Evolutionary conservation across 106 monocot genomes (phyloP), one percentile per base, ranked within the genome.

Genomic region (Acanthochlamys bracteata): DNA sequence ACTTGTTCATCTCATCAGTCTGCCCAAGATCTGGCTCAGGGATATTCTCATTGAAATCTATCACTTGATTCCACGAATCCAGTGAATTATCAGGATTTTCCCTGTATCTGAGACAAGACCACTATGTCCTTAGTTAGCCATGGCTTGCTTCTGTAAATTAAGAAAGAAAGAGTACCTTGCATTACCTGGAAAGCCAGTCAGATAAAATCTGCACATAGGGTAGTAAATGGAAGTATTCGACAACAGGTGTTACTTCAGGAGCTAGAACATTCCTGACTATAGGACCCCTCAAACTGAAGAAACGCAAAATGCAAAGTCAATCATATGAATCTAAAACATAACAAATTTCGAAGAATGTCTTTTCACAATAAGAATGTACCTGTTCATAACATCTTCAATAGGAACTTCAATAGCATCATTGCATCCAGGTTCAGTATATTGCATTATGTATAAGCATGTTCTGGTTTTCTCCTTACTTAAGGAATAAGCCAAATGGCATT

Each of bases 371-470:
- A 14, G 8, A 20, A 60, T 62, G 23, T 59, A 84, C 89, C 84
- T 89, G 39, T 24, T 63, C 13, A 82, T 43, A 52, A 89, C 67
- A 54, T 69, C 65, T 60, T 76, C 53, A 24, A 86, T 66, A 40
- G 67, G 53, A 49, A 83, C 39, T 69, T 83, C 71, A 3, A 43
- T 40, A 24, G 77, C 27, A 14, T 62, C 65, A 24, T 62, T 57
- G 7, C 26, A 59, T 0, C 13, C 68, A 55, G 57, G n/a, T 64
- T 77, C 61, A 10, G 17, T 63, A 55, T 73, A 84, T 25, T 64
- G 46, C 78, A 91, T 74, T 65, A 91, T 60, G 62, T 73, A 91
- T 27, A 91, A 59, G 66, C 39, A 70, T 23, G 75, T 45, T 25
- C 52, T 61, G 73, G 77, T 66, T 57, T 75, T 78, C 71, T 71